A percentile compares a stretch with the other conserved stretches of the same genome.
Evolutionary conservation across 345 rosid genomes (phyloP).

Genomic region (Turritis glabra): DNA sequence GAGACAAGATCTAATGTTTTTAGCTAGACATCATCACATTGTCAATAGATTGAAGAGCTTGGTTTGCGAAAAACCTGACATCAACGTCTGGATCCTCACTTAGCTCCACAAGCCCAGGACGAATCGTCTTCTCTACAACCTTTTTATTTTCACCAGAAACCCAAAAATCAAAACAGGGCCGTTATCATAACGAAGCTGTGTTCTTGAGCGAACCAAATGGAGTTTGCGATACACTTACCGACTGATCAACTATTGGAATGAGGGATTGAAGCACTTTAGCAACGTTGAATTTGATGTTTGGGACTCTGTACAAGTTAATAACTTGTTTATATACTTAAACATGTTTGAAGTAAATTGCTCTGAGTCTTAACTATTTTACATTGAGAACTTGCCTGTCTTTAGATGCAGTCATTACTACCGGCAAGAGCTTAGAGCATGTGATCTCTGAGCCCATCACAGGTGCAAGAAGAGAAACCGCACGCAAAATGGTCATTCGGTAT

Average conservation of each 20-base stretch:
- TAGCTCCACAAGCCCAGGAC: slow-evolving; percentile 86
- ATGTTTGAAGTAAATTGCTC: background rate
- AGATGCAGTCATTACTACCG: slow-evolving; percentile 67
- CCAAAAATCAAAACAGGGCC: background rate
- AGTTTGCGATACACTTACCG: slow-evolving; percentile 50
- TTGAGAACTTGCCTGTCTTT: slow-evolving; percentile 70
- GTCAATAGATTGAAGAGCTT: slow-evolving; percentile 83
- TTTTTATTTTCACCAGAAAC: slow-evolving; percentile 11
- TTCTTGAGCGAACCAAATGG: background rate
- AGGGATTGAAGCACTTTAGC: slow-evolving; percentile 95
- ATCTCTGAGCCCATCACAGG: slow-evolving; percentile 91
- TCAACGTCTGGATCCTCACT: slow-evolving; percentile 96
- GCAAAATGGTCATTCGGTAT: slow-evolving; percentile 87
- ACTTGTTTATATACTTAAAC: slow-evolving; percentile 4
- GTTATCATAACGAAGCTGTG: background rate
- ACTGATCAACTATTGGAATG: slow-evolving; percentile 75
- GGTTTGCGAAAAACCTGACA: slow-evolving; percentile 82
- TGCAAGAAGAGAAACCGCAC: slow-evolving; percentile 76
- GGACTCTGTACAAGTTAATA: slow-evolving; percentile 60
- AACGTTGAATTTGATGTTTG: slow-evolving; percentile 94
- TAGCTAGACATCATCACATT: slow-evolving; percentile 82
- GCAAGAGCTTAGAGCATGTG: slow-evolving; percentile 79
- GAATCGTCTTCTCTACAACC: slow-evolving; percentile 83
- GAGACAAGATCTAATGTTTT: slow-evolving; percentile 1
- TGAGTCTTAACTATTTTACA: background rate